Conservation (phyloP, 2,329 filamentous ascomycete genomes). For the Bipolaris victoriae region DNA sequence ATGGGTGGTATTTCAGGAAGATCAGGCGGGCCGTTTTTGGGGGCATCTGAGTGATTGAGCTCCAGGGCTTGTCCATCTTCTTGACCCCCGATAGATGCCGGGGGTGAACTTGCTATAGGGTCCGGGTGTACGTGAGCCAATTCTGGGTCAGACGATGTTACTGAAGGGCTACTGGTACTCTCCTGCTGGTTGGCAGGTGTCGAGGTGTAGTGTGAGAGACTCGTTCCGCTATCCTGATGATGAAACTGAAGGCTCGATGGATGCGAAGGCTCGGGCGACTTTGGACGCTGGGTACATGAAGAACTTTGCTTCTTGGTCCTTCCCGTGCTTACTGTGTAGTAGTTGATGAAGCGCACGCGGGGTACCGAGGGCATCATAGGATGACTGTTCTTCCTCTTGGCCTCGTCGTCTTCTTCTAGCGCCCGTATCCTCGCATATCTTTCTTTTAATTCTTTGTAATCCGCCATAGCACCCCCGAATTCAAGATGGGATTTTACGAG, state of each 20-base stretch:
- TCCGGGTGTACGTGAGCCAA: constrained; percentile 20
- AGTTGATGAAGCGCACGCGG: constrained; percentile 82
- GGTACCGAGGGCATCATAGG: constrained; percentile 46
- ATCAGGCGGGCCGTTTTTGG: constrained; percentile 12
- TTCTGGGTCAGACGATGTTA: constrained; percentile 21
- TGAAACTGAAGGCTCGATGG: constrained; percentile 16
- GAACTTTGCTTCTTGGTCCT: constrained; percentile 62
- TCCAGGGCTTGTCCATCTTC: constrained; percentile 39
- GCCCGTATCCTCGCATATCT: constrained; percentile 73
- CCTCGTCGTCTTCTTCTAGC: constrained; percentile 72
- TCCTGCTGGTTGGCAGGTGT: not conserved
- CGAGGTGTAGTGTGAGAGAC: not conserved
- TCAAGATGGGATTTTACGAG: constrained; percentile 82
- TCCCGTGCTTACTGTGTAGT: constrained; percentile 86
- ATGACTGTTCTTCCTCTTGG: constrained; percentile 38
- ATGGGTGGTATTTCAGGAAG: constrained; percentile 58
- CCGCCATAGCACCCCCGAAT: constrained; percentile 80
- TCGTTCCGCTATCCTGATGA: constrained; percentile 9
- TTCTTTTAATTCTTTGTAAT: constrained; percentile 71
- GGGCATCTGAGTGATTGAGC: not conserved
- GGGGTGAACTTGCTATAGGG: constrained; percentile 43
- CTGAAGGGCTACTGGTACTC: constrained; percentile 13
- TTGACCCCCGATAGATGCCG: constrained; percentile 56
- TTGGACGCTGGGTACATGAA: constrained; percentile 39
- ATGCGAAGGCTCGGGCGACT: constrained; percentile 32